Conservation (phyloP, 768 basidiomycete species). For the Lactarius tabidus region DNA sequence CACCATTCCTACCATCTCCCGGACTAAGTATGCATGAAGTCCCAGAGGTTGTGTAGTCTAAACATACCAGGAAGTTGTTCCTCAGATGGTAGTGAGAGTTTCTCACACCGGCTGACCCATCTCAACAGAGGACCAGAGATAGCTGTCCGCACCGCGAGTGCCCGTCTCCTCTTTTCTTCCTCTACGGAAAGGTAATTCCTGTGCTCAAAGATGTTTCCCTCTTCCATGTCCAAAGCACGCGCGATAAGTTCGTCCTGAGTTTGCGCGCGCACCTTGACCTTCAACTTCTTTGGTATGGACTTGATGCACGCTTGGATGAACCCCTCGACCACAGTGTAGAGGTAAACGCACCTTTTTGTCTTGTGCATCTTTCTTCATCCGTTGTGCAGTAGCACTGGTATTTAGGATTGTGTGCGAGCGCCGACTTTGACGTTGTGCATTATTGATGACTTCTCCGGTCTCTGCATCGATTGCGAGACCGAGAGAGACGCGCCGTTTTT, state of each 20-base stretch:
- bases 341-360: constrained; percentile 49
- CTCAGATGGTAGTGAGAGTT: constrained; percentile 40
- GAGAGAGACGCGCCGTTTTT: constrained; percentile 50
- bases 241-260: constrained; percentile 86
- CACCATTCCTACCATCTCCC: background rate
- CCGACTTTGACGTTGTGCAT: constrained; percentile 50
- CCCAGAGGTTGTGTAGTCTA: background rate
- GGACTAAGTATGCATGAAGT: background rate
- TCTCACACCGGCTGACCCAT: constrained; percentile 66
- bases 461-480: constrained; percentile 54
- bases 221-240: constrained; percentile 81
- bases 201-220: constrained; percentile 76
- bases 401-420: constrained; percentile 68
- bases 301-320: constrained; percentile 25
- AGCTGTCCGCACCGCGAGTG: constrained; percentile 54
- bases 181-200: constrained; percentile 74
- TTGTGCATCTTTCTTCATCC: constrained; percentile 60
- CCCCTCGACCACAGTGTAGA: constrained; percentile 24
- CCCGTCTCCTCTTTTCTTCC: constrained; percentile 75
- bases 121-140: constrained; percentile 65
- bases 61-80: constrained; percentile 34
- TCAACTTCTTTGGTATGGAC: constrained; percentile 55
- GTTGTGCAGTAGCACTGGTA: constrained; percentile 59
- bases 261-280: constrained; percentile 45
- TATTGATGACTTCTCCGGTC: constrained; percentile 53